phyloP scores from a whole-genome alignment of 106 monocot genomes.

The Cymbidium sinense region DNA sequence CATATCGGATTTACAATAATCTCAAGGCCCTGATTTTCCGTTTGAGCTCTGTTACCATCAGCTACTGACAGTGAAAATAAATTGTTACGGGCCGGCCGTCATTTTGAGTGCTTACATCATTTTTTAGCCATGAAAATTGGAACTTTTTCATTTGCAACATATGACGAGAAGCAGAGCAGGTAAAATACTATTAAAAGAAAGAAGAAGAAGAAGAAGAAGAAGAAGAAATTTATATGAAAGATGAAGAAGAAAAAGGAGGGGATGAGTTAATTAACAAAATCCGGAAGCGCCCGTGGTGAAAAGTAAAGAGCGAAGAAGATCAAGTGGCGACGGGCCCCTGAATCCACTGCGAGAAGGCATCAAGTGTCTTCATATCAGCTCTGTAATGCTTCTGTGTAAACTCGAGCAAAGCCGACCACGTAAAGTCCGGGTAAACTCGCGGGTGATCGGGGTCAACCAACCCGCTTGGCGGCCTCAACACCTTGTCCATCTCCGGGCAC shows the following conservation, averaged over 20 bases:
- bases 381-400: conserved; percentile 70
- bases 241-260: neutral
- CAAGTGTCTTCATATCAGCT: conserved; percentile 50
- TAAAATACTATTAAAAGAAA: neutral
- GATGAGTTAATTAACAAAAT: conserved; percentile 2
- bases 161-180: neutral
- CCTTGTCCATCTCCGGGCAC: conserved; percentile 34
- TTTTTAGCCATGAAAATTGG: neutral
- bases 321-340: conserved; percentile 5
- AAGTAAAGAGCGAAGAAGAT: neutral
- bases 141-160: neutral
- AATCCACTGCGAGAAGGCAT: conserved; percentile 35
- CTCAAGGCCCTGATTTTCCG: no score
- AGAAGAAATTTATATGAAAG: neutral
- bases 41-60: no score
- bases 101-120: no score
- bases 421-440: conserved; percentile 64
- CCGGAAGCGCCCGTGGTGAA: neutral
- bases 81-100: no score
- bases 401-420: conserved; percentile 48
- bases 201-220: neutral
- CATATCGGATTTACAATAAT: no score
- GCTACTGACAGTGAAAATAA: no score
- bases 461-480: conserved; percentile 24
- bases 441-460: conserved; percentile 27